These are phyloP conservation scores for Leersia perrieri DNA, from an alignment of 176 grass and related monocot species.

Conservation along the genomic window DNA sequence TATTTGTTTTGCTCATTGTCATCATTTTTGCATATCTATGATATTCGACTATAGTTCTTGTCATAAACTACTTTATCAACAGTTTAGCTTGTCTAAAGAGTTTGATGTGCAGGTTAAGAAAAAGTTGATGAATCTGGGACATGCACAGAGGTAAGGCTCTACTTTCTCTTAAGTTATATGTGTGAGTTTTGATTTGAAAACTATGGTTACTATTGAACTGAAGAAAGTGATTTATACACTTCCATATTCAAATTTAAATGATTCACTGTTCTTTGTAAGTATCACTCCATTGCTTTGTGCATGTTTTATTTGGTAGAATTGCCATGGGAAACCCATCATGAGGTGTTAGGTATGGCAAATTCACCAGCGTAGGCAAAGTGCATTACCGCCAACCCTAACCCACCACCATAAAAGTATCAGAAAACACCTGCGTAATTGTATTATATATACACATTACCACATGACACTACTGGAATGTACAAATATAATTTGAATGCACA, in stretches of 20 bases:
- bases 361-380: neutral
- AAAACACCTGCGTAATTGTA: neutral
- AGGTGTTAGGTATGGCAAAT: neutral
- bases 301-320: neutral
- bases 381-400: neutral
- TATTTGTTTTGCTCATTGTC: neutral
- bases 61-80: neutral
- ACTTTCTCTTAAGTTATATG: constrained; percentile 21
- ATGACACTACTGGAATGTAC: neutral
- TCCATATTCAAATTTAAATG: neutral
- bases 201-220: neutral
- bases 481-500: neutral
- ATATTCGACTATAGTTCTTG: neutral
- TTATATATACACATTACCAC: neutral
- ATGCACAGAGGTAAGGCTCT: constrained; percentile 66
- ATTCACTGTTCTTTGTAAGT: constrained; percentile 5
- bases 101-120: constrained; percentile 75
- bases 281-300: neutral
- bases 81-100: constrained; percentile 22
- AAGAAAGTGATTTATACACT: neutral
- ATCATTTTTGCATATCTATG: neutral
- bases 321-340: neutral
- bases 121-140: constrained; percentile 76
- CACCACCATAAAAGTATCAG: too few relatives aligned
- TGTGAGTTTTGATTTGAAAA: neutral